These are phyloP conservation scores for Hypomyces perniciosus DNA, from an alignment of 2,329 filamentous ascomycete species.

Conservation along the genomic window DNA sequence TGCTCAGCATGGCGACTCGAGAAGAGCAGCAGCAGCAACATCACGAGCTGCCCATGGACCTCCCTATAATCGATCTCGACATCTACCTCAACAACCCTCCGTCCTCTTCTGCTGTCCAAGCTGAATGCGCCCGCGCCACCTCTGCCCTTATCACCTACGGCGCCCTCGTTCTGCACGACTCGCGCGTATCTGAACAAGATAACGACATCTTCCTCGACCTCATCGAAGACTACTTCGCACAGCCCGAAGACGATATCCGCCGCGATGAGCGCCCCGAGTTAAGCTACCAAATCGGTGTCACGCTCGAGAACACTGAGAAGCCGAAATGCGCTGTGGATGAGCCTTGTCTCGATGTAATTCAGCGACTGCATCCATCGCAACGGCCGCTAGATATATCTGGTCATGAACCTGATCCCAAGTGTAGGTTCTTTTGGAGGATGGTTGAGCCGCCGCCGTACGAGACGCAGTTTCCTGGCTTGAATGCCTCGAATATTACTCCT, in stretches of 20 bases:
- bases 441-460: constrained; percentile 46
- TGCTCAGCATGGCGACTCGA: constrained; percentile 4
- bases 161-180: constrained; percentile 54
- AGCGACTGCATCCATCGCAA: constrained; percentile 47
- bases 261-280: constrained; percentile 52
- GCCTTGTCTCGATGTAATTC: constrained; percentile 52
- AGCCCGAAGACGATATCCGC: constrained; percentile 41
- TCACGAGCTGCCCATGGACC: constrained; percentile 40
- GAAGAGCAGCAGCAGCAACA: neutral
- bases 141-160: constrained; percentile 54
- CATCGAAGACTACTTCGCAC: constrained; percentile 60
- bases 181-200: constrained; percentile 49
- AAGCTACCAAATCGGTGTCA: constrained; percentile 56
- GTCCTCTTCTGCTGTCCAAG: constrained; percentile 38
- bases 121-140: constrained; percentile 50
- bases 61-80: constrained; percentile 55
- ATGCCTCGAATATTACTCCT: constrained; percentile 50
- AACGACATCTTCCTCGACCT: constrained; percentile 54
- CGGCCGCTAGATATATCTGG: constrained; percentile 52
- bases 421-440: constrained; percentile 59
- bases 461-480: constrained; percentile 50
- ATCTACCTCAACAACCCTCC: constrained; percentile 42
- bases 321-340: constrained; percentile 58
- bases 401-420: constrained; percentile 55
- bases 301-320: constrained; percentile 57